These are phyloP conservation scores for Fraxinus nigra DNA, from an alignment of 305 asterid genomes.

Conservation along the genomic window DNA sequence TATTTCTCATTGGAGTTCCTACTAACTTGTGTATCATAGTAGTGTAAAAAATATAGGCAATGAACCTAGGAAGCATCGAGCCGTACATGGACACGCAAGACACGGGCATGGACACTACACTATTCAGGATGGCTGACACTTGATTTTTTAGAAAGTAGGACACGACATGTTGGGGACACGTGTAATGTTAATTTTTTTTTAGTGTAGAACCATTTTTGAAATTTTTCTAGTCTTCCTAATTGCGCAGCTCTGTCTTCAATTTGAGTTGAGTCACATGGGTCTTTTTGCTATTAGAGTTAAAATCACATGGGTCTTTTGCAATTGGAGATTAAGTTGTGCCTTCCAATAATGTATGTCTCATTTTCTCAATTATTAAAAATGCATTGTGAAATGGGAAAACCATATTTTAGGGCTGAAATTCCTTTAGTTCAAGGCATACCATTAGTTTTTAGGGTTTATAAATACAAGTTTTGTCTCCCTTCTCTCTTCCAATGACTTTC, in stretches of 20 bases:
- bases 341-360: not conserved
- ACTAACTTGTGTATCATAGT: not conserved
- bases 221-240: not conserved
- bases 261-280: not conserved
- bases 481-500: not conserved
- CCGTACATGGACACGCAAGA: not conserved
- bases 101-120: not conserved
- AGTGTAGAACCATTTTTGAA: not conserved
- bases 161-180: not conserved
- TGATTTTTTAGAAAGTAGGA: not conserved
- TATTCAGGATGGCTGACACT: not conserved
- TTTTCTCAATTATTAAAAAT: not conserved
- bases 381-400: not conserved
- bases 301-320: not conserved
- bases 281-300: not conserved
- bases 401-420: not conserved
- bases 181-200: not conserved
- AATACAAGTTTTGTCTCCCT: not conserved
- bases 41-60: not conserved
- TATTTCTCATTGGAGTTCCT: not conserved
- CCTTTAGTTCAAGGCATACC: not conserved
- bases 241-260: not conserved
- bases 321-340: not conserved
- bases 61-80: not conserved
- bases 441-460: not conserved